Evolutionary conservation across 2,329 filamentous ascomycete genomes (phyloP).

Genomic region (Penicillium sp.): DNA sequence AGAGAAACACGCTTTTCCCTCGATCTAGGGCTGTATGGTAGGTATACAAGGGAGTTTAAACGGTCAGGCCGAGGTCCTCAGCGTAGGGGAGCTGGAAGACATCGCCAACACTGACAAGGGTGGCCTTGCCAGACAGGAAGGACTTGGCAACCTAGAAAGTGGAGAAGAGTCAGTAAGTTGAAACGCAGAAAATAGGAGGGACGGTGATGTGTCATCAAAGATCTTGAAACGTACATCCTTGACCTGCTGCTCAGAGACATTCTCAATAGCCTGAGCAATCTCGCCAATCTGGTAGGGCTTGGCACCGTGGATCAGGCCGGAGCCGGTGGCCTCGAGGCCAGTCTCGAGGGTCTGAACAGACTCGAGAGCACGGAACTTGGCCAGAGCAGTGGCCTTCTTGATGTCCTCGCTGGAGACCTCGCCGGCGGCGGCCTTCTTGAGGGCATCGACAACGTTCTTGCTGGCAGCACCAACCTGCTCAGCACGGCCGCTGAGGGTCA

Average conservation of each 20-base stretch:
- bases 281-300: constrained; percentile 79
- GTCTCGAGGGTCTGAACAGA: constrained; percentile 69
- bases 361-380: constrained; percentile 88
- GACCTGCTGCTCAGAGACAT: constrained; percentile 75
- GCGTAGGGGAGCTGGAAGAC: constrained; percentile 86
- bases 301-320: constrained; percentile 72
- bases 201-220: not conserved
- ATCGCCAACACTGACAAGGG: constrained; percentile 85
- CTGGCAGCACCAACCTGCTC: constrained; percentile 67
- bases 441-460: constrained; percentile 67
- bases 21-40: constrained; percentile 33
- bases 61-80: constrained; percentile 86
- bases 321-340: constrained; percentile 76
- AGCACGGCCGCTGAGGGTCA: constrained; percentile 72
- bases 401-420: constrained; percentile 76
- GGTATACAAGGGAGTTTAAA: constrained; percentile 56
- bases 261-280: constrained; percentile 70
- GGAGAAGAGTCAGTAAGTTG: constrained; percentile 18
- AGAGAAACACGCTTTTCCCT: constrained; percentile 25
- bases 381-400: constrained; percentile 83
- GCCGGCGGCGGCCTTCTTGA: constrained; percentile 75
- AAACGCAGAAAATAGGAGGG: not conserved
- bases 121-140: constrained; percentile 80
- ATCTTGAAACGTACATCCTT: constrained; percentile 62
- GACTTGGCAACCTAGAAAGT: constrained; percentile 70